Conservation (phyloP, 257 asterid species). For the Coffea canephora region DNA sequence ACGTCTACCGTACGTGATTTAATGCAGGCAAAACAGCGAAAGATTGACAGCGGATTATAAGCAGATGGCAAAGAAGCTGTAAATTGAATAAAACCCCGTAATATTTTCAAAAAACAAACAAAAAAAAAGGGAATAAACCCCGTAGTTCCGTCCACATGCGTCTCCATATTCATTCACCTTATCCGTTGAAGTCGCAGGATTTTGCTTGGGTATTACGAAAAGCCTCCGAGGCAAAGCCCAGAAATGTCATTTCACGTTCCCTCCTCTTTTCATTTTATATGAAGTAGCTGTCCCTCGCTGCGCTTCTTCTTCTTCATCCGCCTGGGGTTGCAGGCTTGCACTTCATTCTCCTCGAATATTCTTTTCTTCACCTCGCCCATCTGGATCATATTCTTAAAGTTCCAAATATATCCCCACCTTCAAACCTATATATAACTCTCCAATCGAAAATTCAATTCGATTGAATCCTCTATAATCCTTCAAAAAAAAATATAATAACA, state of each 20-base stretch:
- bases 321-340: slow-evolving; percentile 9
- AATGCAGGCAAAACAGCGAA: neutral
- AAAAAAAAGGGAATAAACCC: slow-evolving; percentile 3
- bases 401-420: neutral
- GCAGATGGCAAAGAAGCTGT: neutral
- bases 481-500: too few species aligned
- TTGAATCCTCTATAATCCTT: neutral
- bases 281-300: slow-evolving; percentile 4
- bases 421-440: neutral
- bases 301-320: slow-evolving; percentile 19
- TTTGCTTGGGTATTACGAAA: slow-evolving; percentile 38
- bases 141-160: slow-evolving; percentile 2
- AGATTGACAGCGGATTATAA: neutral
- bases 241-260: slow-evolving; percentile 39
- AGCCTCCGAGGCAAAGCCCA: slow-evolving; percentile 15
- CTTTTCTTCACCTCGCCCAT: slow-evolving; percentile 14
- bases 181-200: slow-evolving; percentile 13
- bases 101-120: too few species aligned
- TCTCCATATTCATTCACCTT: neutral
- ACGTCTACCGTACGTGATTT: too few species aligned
- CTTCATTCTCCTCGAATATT: neutral
- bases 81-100: too few species aligned
- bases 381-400: neutral
- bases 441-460: slow-evolving; percentile 8
- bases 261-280: slow-evolving; percentile 1